Evolutionary conservation across 345 rosid species (phyloP).

Genomic region (Ailanthus altissimus): DNA sequence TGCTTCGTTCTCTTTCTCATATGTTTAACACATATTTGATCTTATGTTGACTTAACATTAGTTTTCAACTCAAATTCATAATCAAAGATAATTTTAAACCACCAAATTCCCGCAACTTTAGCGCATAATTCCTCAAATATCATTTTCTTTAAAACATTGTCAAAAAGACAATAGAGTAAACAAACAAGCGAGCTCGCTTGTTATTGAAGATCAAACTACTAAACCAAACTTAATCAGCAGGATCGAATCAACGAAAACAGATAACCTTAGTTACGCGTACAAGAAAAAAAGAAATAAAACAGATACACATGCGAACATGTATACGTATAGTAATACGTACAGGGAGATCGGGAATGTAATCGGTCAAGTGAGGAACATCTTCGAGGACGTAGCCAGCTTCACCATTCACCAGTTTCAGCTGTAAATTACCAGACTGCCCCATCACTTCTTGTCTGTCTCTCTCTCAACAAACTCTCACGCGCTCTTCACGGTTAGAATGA

Average conservation of each 20-base stretch:
- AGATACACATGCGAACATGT: neutral
- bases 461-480: neutral
- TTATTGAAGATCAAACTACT: neutral
- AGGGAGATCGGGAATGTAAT: conserved; percentile 66
- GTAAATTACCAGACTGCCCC: conserved; percentile 15
- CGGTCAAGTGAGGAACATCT: conserved; percentile 75
- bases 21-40: too few species aligned
- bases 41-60: too few species aligned
- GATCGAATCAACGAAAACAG: neutral
- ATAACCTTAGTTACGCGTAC: neutral
- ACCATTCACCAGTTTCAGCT: conserved; percentile 45
- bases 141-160: neutral
- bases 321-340: conserved; percentile 32
- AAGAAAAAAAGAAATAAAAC: too few species aligned
- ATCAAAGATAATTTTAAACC: too few species aligned
- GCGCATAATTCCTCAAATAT: neutral
- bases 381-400: conserved; percentile 68
- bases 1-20: too few species aligned
- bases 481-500: neutral
- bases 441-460: conserved; percentile 16
- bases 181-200: neutral
- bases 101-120: neutral
- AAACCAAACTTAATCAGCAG: neutral
- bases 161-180: neutral
- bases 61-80: too few species aligned